Evolutionary conservation across 768 basidiomycete genomes (phyloP).

Genomic region (Harrya chromipes): DNA sequence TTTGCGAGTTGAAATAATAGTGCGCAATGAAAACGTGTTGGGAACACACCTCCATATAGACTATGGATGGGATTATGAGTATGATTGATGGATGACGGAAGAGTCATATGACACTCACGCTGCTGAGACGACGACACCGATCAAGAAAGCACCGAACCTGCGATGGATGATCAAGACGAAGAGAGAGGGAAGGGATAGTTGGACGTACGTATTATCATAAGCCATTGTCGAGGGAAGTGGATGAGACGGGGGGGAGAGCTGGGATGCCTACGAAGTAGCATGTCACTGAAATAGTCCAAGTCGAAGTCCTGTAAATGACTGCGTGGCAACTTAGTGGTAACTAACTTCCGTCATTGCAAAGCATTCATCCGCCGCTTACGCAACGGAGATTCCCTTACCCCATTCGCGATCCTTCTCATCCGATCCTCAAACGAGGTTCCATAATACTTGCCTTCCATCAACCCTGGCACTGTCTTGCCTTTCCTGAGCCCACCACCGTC

Average conservation of each 20-base stretch:
- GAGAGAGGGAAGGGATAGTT: not conserved
- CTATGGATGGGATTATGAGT: conserved; percentile 27
- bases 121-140: conserved; percentile 54
- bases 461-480: conserved; percentile 1
- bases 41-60: conserved; percentile 46
- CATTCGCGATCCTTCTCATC: conserved; percentile 16
- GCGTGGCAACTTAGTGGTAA: conserved; percentile 16
- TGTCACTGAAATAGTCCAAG: not conserved
- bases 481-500: too few relatives aligned
- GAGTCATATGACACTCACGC: conserved; percentile 36
- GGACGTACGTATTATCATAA: conserved; percentile 39
- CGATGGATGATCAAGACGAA: conserved; percentile 1
- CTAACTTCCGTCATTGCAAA: conserved; percentile 23
- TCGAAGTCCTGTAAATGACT: not conserved
- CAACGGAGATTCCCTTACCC: conserved; percentile 12
- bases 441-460: conserved; percentile 15
- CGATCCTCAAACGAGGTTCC: conserved; percentile 16
- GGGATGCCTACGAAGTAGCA: not conserved
- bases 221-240: conserved; percentile 12
- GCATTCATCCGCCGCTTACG: conserved; percentile 23
- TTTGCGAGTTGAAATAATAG: conserved; percentile 2
- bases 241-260: not conserved
- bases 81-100: not conserved
- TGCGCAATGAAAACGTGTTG: not conserved
- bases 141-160: conserved; percentile 52